Base-by-base conservation (phyloP, 2,329 filamentous ascomycete genomes). In the Colletotrichum filicis region DNA sequence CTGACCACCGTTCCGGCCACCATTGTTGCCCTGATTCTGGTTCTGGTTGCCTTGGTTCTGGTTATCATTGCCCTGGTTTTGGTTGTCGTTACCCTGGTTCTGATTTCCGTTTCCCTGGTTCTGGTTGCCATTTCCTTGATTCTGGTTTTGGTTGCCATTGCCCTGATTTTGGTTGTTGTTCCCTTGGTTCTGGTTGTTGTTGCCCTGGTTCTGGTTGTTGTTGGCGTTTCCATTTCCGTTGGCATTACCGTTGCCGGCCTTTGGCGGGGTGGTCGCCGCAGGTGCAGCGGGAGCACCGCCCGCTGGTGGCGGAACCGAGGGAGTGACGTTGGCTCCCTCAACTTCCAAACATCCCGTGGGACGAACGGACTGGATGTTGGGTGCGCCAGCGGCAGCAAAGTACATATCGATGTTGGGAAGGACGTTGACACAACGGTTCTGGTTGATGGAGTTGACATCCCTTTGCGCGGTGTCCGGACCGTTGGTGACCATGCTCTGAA, bases 361-460 rank as follows among this genome's bases (percentile, higher is more conserved):
- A 5, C 75, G 75, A 42, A 67, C 46, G 12, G 75, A 66, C 19
- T 59, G 65, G 11, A 76, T 35, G 11, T 66, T 53, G 1, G 75
- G 59, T 26, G 67, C 65, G 19, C 75, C 75, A 30, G 75, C 75
- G 24, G 75, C 75, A 14, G 71, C 71, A 11, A 76, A 76, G 68
- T 76, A 76, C 71, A 74, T 76, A 74, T 76, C 75, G 35, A 76
- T 76, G 62, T 76, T 76, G 61, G 75, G 75, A 1, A 76, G 75
- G 4, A 76, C 75, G 16, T 76, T 76, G 55, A 76, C 75, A 59
- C 75, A 76, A 22, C 75, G 75, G 65, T 76, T 76, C 46, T 76
- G 59, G 65, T 76, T 76, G 55, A 76, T 76, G 12, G 71, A 63
- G 59, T 76, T 37, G 37, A 76, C 75, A 32, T 76, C 74, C 24